These are phyloP conservation scores for Pyrrhoderma noxium DNA, from an alignment of 1,284 basidiomycete species.

Conservation along the genomic window DNA sequence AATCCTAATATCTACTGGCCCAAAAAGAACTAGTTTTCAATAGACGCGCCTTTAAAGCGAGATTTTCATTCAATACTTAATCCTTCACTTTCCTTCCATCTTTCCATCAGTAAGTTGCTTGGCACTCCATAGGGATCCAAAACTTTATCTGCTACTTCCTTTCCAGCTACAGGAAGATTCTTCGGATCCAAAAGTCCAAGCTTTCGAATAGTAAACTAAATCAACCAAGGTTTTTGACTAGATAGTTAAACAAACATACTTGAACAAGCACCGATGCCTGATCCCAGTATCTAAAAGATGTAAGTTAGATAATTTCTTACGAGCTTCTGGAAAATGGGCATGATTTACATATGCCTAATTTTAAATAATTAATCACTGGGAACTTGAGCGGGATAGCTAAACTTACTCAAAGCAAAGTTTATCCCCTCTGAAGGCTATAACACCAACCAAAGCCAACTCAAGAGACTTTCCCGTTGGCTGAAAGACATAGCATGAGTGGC, in stretches of 20 bases:
- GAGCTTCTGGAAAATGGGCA: background rate
- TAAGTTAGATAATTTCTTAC: background rate
- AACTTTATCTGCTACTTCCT: conserved; percentile 35
- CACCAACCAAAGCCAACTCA: conserved; percentile 42
- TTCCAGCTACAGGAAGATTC: conserved; percentile 33
- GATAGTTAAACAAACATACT: conserved; percentile 20
- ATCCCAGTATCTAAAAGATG: conserved; percentile 40
- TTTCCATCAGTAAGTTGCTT: conserved; percentile 32
- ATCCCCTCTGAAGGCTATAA: conserved; percentile 46
- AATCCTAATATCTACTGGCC: no score
- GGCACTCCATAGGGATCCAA: conserved; percentile 37
- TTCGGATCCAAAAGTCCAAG: conserved; percentile 32
- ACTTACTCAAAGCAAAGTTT: conserved; percentile 45
- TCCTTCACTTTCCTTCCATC: conserved; percentile 36
- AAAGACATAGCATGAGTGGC: background rate
- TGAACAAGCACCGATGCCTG: conserved; percentile 40
- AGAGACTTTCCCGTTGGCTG: conserved; percentile 38
- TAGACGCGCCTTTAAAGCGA: no score
- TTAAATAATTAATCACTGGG: background rate
- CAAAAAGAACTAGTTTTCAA: no score
- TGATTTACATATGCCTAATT: conserved; percentile 11
- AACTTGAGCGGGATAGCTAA: conserved; percentile 18
- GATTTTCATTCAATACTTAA: conserved; percentile 25
- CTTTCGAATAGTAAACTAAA: conserved; percentile 19
- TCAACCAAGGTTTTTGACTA: background rate